Evolutionary conservation across 2,329 filamentous ascomycete genomes (phyloP), one percentile per base, ranked within the genome.

Genomic region (Diaporthe velutina): DNA sequence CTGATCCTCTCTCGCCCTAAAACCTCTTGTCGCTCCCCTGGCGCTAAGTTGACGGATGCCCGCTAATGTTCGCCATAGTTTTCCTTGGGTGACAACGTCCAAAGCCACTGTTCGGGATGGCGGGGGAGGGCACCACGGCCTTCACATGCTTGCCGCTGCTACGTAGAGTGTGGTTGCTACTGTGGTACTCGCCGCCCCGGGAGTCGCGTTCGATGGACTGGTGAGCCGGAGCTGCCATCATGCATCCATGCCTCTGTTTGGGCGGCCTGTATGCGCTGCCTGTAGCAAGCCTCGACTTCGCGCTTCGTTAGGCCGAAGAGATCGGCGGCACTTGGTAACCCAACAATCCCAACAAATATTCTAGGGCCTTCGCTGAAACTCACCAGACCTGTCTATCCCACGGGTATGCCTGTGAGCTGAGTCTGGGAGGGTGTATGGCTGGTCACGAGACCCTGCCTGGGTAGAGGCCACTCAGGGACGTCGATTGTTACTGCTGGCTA

Each of bases 41-140:
- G 61, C 64, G 48, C 64, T 68, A 68, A 54, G 45, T 68, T 68
- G 33, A 68, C 33, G 28, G 61, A 28, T 52, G 64, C 45, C 64
- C 64, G 45, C 64, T 67, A 67, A 52, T 67, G 30, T 52, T 67
- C 64, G 64, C 64, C 64, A 52, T 67, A 38, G 64, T 52, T 67
- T 67, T 38, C 45, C 22, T 67, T 38, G 64, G 45, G 64, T 67
- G 45, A 67, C 64, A 67, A 67, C 45, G 64, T 52, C 45, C 13
- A 67, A 67, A 52, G 45, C 64, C 64, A 67, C 25, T 52, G 64
- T 33, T 67, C 45, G 64, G 64, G 48, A 54, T 17, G 40, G 64
- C n/a, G 33, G 57, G 48, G 64, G 48, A n/a, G 48, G n/a, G 13
- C 33, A 68, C 45, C n/a, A 30, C 25, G 35, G 50, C 42, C 48